These are phyloP conservation scores for Trypethelium eluteriae DNA, from an alignment of 495 filamentous ascomycete genomes.

Conservation along the genomic window DNA sequence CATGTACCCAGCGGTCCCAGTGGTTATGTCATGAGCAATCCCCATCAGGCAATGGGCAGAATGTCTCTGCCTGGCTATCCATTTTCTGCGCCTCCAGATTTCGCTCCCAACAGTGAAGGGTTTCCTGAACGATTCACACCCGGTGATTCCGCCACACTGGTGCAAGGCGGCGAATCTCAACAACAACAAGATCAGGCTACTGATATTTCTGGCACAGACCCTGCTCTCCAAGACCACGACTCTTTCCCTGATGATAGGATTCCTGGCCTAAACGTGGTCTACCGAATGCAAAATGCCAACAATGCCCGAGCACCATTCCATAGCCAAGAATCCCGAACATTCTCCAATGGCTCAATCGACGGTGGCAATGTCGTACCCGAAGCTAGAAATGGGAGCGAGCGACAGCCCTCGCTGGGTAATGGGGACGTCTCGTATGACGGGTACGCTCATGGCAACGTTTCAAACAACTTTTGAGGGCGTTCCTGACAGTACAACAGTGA, in stretches of 20 bases:
- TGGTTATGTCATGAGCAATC: background rate
- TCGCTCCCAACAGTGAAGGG: background rate
- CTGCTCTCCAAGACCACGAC: conserved; percentile 26
- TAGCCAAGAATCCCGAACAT: conserved; percentile 41
- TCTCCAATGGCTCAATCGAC: conserved; percentile 52
- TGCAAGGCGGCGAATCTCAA: conserved; percentile 1
- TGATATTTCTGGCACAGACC: background rate
- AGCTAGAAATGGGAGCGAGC: conserved; percentile 28
- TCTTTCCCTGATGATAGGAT: conserved; percentile 50
- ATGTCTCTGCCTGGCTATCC: background rate
- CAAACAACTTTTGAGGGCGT: conserved; percentile 7
- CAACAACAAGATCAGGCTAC: background rate
- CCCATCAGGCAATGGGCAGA: background rate
- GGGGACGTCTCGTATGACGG: conserved; percentile 20
- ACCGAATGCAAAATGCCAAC: conserved; percentile 34
- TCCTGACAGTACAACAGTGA: conserved; percentile 6
- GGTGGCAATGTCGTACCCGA: conserved; percentile 36
- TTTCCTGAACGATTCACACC: background rate
- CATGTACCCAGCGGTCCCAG: background rate
- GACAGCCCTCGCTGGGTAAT: conserved; percentile 28
- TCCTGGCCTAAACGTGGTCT: conserved; percentile 44
- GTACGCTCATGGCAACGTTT: conserved; percentile 13
- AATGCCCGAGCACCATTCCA: conserved; percentile 33
- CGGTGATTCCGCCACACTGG: background rate
- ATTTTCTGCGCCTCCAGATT: background rate